Evolutionary conservation across 2,329 filamentous ascomycete species (phyloP).

Genomic region (Penicillium sp.): DNA sequence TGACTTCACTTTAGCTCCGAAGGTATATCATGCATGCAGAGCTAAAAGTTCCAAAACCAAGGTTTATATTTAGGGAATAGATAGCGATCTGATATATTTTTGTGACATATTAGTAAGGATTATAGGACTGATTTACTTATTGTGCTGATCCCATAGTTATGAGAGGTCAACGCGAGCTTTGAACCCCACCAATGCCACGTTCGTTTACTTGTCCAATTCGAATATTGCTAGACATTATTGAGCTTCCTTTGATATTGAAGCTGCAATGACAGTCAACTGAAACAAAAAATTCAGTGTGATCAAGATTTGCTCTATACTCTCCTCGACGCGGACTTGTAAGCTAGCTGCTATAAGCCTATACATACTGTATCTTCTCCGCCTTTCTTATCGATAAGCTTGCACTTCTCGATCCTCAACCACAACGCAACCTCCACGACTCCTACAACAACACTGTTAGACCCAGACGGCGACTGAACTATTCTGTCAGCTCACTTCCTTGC

Average conservation of each 20-base stretch:
- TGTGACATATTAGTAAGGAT: not conserved
- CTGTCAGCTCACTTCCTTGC: not conserved
- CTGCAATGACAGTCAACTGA: not conserved
- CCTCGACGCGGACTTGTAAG: not conserved
- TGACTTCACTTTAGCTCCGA: not conserved
- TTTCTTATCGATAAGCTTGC: conserved; percentile 15
- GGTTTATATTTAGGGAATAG: not conserved
- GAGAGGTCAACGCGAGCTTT: not conserved
- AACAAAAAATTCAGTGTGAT: not conserved
- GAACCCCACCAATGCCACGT: not conserved
- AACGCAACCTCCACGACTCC: not conserved
- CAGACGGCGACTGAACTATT: not conserved
- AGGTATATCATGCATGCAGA: not conserved
- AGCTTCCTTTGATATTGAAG: not conserved
- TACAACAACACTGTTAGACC: not conserved
- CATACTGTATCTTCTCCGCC: conserved; percentile 7
- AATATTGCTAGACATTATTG: too few relatives aligned
- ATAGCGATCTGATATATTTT: not conserved
- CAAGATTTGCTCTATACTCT: not conserved
- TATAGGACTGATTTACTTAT: too few relatives aligned
- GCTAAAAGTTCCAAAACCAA: not conserved
- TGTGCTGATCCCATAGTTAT: not conserved
- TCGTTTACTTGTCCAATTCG: not conserved
- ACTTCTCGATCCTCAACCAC: conserved; percentile 3
- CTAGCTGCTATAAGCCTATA: not conserved